Conservation (phyloP, 306 rosid species). For the Vigna nakashimae region DNA sequence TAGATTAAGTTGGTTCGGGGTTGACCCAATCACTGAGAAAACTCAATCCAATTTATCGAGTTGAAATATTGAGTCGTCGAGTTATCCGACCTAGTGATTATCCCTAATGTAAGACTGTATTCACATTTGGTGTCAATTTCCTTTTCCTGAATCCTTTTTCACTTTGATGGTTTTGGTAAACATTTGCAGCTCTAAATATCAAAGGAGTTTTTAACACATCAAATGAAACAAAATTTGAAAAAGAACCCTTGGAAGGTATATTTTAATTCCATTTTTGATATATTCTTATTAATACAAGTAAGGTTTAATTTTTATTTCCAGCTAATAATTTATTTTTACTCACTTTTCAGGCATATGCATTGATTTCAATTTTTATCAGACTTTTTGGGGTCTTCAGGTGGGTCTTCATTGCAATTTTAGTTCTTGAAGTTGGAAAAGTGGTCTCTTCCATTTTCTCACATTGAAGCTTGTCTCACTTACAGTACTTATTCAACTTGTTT, state of each 20-base stretch:
- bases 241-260: constrained; percentile 85
- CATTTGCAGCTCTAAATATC: constrained; percentile 83
- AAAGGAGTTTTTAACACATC: constrained; percentile 99
- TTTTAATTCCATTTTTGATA: constrained; percentile 32
- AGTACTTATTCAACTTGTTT: constrained; percentile 3
- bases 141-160: constrained; percentile 27
- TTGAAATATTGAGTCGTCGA: too few species aligned
- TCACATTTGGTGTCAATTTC: constrained; percentile 39
- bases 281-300: constrained; percentile 20
- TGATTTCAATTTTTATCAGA: constrained; percentile 97
- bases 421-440: constrained; percentile 21
- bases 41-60: too few species aligned
- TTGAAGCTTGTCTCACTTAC: background rate
- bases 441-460: background rate
- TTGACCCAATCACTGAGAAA: too few species aligned
- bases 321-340: constrained; percentile 31
- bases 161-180: constrained; percentile 42
- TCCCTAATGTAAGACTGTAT: background rate
- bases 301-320: constrained; percentile 12
- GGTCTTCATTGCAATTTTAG: constrained; percentile 39
- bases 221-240: constrained; percentile 94
- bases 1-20: too few species aligned
- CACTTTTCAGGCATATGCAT: constrained; percentile 83
- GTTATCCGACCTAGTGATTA: too few species aligned
- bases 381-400: constrained; percentile 98